Evolutionary conservation across 2,329 filamentous ascomycete species (phyloP), one percentile per base, ranked within the genome.

Genomic region (Aureobasidium sp.): DNA sequence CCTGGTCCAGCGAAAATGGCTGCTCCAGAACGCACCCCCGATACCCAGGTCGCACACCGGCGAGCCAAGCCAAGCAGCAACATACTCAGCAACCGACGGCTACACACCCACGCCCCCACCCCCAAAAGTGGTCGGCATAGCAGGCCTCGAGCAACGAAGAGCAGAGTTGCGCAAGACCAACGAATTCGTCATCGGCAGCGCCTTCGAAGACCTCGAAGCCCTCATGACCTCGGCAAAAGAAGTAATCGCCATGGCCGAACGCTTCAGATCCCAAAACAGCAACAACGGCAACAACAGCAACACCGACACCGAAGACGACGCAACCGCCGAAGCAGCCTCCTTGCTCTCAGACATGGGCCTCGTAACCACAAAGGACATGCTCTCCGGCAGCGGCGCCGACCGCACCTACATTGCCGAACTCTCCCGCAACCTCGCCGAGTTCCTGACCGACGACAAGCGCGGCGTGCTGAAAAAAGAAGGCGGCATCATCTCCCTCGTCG

Each of bases 181-280:
- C 68, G 91, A 97, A 74, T 77, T 91, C 11, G 87, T 97, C 55
- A 96, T 99, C 66, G 93, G 93, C 29, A 91, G 85, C 66, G 92
- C 94, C 0, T 99, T 99, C 70, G 93, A 97, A 72, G 94, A 99
- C 70, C 83, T 99, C 0, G 93, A 97, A 72, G 92, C 94, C 3
- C 81, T 99, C 41, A 99, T 97, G 93, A 91, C 92, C 3, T 97
- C 93, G 3, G 94, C 94, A 5, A 97, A 97, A 72, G 91, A 99
- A 72, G 91, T 99, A 53, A 88, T 97, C 56, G 91, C 91, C 5
- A 85, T 99, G 45, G 94, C 94, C 0, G 93, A 97, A 74, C 86
- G 86, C 17, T 93, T 97, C 68, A 87, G 91, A 1, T 81, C 85
- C 14, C 88, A 92, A 70, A 79, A 80, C 0, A 79, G 79, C 2